Base-by-base conservation (phyloP, 1,139 yeast species). In the Geotrichum armillariae region DNA sequence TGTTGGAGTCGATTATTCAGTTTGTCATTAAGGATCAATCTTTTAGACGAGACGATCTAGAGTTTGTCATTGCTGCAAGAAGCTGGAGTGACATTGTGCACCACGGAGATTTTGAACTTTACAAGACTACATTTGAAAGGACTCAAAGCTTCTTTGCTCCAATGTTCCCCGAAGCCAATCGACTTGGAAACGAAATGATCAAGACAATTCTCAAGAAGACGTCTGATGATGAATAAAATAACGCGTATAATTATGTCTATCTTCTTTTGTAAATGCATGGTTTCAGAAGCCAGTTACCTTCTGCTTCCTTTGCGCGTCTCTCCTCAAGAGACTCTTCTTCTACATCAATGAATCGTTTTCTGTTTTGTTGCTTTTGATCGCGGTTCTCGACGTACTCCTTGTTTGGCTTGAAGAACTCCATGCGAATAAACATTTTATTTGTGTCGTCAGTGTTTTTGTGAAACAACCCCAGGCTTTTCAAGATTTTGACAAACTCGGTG, bases 181-280 rank as follows among this genome's bases (percentile, higher is more conserved):
- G 78, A 39, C 75, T 90, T 43, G 98, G 99, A n/a, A 93, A 93
- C 68, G 96, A 88, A 58, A 93, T 93, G 99, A 87, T 93, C 56
- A 82, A 79, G 64, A 88, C 91, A n/a, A 91, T 91, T 45, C 70
- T 83, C 43, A 52, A 58, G 31, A 59, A 58, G 45, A 60, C 61
- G 7, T 20, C 35, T 4, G 34, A 25, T 14, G 40, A 40, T 9
- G 14, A 45, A 8, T 29, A 37, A 3, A 21, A 17, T 16, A 17
- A 14, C 22, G 16, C 7, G 12, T 5, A 31, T 8, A 34, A 14
- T 34, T 34, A 9, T 21, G 4, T 27, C 16, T 70, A 93, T 60
- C 99, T 79, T 70, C 96, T 80, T 67, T 93, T 93, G 69, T 93
- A 93, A 54, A 93, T 87, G 71, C 99, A 93, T 4, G 99, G 99